These are phyloP conservation scores for Mycena filopes DNA, from an alignment of 768 basidiomycete species.

Conservation along the genomic window DNA sequence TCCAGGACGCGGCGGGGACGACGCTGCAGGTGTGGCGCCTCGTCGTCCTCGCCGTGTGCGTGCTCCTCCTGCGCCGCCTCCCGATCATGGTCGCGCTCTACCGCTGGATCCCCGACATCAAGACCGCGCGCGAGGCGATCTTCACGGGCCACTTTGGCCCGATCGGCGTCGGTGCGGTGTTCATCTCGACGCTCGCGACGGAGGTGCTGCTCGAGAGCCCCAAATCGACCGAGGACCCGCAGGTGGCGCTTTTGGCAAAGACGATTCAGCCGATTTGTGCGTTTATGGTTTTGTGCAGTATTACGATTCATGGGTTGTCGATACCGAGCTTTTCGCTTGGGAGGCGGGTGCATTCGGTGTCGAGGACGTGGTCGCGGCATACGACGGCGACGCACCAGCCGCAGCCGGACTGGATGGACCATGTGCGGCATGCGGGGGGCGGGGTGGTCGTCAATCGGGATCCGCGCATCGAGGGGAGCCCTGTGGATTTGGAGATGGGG, in stretches of 20 bases:
- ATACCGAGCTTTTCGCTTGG: slow-evolving; percentile 96
- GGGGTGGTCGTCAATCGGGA: slow-evolving; percentile 91
- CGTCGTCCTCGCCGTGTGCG: slow-evolving; percentile 81
- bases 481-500: slow-evolving; percentile 37
- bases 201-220: slow-evolving; percentile 58
- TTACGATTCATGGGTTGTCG: slow-evolving; percentile 88
- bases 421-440: slow-evolving; percentile 70
- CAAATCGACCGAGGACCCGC: slow-evolving; percentile 57
- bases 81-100: slow-evolving; percentile 88
- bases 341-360: slow-evolving; percentile 88
- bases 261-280: slow-evolving; percentile 93
- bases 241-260: slow-evolving; percentile 73
- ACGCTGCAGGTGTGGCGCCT: slow-evolving; percentile 87
- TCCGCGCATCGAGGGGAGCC: slow-evolving; percentile 50
- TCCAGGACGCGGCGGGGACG: slow-evolving; percentile 65
- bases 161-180: slow-evolving; percentile 84
- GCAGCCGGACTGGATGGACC: slow-evolving; percentile 85
- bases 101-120: slow-evolving; percentile 95
- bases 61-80: slow-evolving; percentile 85
- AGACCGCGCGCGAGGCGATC: slow-evolving; percentile 91
- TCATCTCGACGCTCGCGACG: slow-evolving; percentile 88
- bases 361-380: slow-evolving; percentile 90
- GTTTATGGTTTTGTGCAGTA: slow-evolving; percentile 94
- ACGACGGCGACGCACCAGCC: slow-evolving; percentile 46
- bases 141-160: slow-evolving; percentile 98